Conservation (phyloP, 148 eudicot species). For the Drosera capensis region DNA sequence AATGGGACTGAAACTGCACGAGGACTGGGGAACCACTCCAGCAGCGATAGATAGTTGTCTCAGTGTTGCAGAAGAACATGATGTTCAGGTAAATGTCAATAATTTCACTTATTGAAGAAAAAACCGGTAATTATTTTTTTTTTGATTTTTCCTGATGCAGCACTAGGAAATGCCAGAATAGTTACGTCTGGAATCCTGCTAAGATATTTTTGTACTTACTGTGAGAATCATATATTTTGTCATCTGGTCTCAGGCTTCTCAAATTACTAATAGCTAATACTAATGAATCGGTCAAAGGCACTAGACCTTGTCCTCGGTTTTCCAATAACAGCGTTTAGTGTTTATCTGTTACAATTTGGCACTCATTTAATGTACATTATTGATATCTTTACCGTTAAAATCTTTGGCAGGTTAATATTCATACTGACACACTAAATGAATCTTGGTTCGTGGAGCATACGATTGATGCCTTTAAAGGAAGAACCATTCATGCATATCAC, state of each 20-base stretch:
- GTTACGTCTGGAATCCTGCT: too few relatives aligned
- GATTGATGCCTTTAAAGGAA: conserved; percentile 68
- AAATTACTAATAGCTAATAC: too few relatives aligned
- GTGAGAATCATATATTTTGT: too few relatives aligned
- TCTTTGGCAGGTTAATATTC: conserved; percentile 85
- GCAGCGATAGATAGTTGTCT: conserved; percentile 88
- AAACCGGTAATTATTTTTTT: conserved; percentile 1
- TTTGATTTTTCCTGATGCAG: neutral
- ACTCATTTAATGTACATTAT: neutral
- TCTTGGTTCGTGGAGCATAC: conserved; percentile 98
- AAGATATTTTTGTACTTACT: too few relatives aligned
- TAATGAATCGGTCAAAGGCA: too few relatives aligned
- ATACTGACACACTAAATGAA: conserved; percentile 94
- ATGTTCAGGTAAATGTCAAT: conserved; percentile 93
- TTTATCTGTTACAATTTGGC: too few relatives aligned
- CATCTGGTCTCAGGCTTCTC: too few relatives aligned
- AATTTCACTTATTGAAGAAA: too few relatives aligned
- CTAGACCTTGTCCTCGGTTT: too few relatives aligned
- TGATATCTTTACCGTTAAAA: neutral
- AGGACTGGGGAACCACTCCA: conserved; percentile 98
- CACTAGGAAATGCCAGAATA: neutral
- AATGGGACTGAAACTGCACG: conserved; percentile 95
- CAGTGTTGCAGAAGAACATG: conserved; percentile 67
- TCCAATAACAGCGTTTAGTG: too few relatives aligned
- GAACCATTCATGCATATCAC: conserved; percentile 96